A percentile compares a stretch with the other conserved stretches of the same genome.
phyloP scores from a whole-genome alignment of 495 filamentous ascomycete species.

The Neurospora sp. region DNA sequence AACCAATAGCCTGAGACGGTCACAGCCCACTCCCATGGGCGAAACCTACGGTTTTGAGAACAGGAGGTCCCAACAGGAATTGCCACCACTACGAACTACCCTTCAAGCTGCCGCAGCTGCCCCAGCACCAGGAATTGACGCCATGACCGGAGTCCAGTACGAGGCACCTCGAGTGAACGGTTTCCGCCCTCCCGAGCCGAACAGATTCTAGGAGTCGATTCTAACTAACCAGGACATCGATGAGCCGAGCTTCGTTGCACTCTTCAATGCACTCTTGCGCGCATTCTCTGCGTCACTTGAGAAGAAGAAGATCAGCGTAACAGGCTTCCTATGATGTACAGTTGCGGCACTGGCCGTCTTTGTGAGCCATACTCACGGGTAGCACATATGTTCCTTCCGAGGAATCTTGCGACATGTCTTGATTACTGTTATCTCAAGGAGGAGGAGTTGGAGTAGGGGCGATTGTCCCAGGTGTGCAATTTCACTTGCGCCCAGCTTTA shows the following conservation, averaged over 20 bases:
- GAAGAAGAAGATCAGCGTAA: not conserved
- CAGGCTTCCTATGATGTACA: not conserved
- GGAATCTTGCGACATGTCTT: not conserved
- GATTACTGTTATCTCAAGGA: not conserved
- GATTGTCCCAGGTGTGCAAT: not conserved
- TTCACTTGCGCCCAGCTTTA: not conserved
- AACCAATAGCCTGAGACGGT: slow-evolving; percentile 29
- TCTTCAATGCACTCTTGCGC: not conserved
- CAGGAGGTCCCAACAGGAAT: slow-evolving; percentile 27
- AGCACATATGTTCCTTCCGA: not conserved
- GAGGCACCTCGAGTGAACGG: slow-evolving; percentile 32
- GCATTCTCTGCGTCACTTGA: not conserved
- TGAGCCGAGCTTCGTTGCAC: not conserved
- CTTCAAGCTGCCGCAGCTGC: slow-evolving; percentile 15
- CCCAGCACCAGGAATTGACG: slow-evolving; percentile 26
- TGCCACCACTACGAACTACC: slow-evolving; percentile 36
- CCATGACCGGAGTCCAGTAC: slow-evolving; percentile 49
- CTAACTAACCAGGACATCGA: not conserved
- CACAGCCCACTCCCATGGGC: slow-evolving; percentile 8
- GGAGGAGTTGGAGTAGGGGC: not conserved
- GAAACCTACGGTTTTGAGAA: slow-evolving; percentile 23
- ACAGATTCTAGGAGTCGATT: slow-evolving; percentile 6
- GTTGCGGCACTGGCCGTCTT: not conserved
- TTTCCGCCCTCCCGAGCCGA: slow-evolving; percentile 16
- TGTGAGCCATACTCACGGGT: not conserved